Base-by-base conservation (phyloP, 116 monocot species). In the Posidonia oceanica region DNA sequence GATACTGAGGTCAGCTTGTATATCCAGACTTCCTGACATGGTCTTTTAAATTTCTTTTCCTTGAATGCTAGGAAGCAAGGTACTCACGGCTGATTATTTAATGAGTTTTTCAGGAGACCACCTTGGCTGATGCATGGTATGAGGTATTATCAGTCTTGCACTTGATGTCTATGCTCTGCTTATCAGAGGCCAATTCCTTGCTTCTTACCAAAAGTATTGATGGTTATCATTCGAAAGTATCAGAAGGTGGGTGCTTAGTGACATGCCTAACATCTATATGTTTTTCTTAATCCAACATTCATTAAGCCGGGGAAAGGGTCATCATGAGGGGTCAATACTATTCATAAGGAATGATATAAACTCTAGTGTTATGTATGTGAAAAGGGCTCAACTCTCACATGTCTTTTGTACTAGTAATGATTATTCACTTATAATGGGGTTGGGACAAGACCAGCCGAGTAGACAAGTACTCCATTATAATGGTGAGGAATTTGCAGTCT, bases 121-220 rank as follows among this genome's bases (percentile, higher is more conserved):
- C 54, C 60, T 87, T 92, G 59, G 40, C 87, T 73, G 71, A 86
- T 85, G 97, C 85, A 71, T 89, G 83, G 89, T 97, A 97, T 70
- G 97, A 97, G 82, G 83, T 92, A 39, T 61, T 97, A 51, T 97
- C 97, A 55, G 88, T 92, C 72, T 77, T 97, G 63, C 97, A 97
- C 61, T 77, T 97, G 78, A 97, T 97, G 97, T 79, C 92, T 23
- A 78, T 82, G 76, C 77, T 97, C 69, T 89, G 87, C 72, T 82
- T 97, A 36, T 87, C 80, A 40, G 83, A 92, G 75, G 85, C 87
- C 38, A 97, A 97, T 75, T 62, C 76, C 3, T 74, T 88, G 51
- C 87, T 97, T 76, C 77, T 97, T 66, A 87, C 89, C 60, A 89
- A 75, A 77, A 74, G 71, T 68, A 77, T 40, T 41, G 92, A 89